Conservation (phyloP, 306 rosid species). For the Trifolium fragiferum region DNA sequence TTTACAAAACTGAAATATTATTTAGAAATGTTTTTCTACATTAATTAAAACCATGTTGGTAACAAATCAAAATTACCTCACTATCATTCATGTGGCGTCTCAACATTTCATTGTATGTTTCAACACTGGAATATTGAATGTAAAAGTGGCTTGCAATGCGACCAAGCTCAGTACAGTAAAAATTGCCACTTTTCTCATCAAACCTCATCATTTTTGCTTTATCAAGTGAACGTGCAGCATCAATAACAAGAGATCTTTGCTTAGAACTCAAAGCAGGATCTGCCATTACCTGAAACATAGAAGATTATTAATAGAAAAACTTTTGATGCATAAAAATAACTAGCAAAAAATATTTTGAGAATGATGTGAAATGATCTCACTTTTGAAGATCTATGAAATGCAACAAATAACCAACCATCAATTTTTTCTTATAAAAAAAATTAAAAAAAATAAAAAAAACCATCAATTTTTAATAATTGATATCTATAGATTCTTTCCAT, state of each 20-base stretch:
- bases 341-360: not conserved
- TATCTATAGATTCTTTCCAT: conserved; percentile 1
- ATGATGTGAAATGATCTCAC: conserved; percentile 24
- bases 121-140: conserved; percentile 96
- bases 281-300: conserved; percentile 72
- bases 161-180: conserved; percentile 99
- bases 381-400: conserved; percentile 13
- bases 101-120: conserved; percentile 93
- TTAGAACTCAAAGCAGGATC: conserved; percentile 87
- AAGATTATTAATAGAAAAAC: conserved; percentile 29
- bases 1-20: not conserved
- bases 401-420: conserved; percentile 39
- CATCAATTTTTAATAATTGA: conserved; percentile 26
- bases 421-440: too few species aligned
- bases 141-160: conserved; percentile 99
- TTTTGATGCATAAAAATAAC: conserved; percentile 15
- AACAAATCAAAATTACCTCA: conserved; percentile 62
- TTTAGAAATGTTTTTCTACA: not conserved
- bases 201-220: conserved; percentile 99
- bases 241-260: conserved; percentile 88
- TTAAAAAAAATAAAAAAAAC: too few species aligned
- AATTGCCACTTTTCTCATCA: conserved; percentile 99
- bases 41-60: conserved; percentile 1
- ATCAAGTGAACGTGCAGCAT: conserved; percentile 96
- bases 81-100: conserved; percentile 91